Evolutionary conservation across 371 early-diverging fungal species (phyloP).

Genomic region (Parasitella parasitica): DNA sequence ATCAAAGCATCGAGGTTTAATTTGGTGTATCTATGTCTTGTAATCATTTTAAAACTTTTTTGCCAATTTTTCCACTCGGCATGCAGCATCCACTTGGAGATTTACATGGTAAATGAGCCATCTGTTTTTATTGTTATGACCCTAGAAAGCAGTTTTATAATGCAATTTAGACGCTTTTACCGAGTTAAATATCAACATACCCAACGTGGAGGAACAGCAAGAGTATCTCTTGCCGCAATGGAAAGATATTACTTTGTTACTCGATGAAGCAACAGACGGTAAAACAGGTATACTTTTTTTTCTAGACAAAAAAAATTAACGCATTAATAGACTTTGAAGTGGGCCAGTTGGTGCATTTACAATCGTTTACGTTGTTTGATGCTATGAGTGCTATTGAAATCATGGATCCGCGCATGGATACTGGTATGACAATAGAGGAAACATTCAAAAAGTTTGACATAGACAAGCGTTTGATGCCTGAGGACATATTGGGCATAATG

Average conservation of each 20-base stretch:
- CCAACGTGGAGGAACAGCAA: constrained; percentile 7
- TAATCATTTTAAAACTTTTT: not conserved
- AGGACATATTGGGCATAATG: constrained; percentile 63
- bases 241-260: constrained; percentile 57
- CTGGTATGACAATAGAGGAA: constrained; percentile 62
- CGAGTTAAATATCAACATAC: constrained; percentile 26
- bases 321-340: constrained; percentile 54
- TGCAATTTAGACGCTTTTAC: constrained; percentile 18
- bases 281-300: constrained; percentile 23
- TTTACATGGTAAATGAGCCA: constrained; percentile 3
- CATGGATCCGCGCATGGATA: constrained; percentile 86
- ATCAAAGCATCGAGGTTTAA: not conserved
- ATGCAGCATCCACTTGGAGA: constrained; percentile 10
- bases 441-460: constrained; percentile 44
- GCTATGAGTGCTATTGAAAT: constrained; percentile 84
- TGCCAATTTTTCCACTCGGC: not conserved
- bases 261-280: constrained; percentile 57
- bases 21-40: too few species aligned
- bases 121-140: not conserved
- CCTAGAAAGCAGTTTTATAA: not conserved
- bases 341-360: constrained; percentile 64
- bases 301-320: not conserved
- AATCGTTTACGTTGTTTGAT: constrained; percentile 67
- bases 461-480: constrained; percentile 28
- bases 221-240: constrained; percentile 30